Evolutionary conservation across 257 asterid species (phyloP), one percentile per base, ranked within the genome.

Genomic region (Phtheirospermum japonicum): DNA sequence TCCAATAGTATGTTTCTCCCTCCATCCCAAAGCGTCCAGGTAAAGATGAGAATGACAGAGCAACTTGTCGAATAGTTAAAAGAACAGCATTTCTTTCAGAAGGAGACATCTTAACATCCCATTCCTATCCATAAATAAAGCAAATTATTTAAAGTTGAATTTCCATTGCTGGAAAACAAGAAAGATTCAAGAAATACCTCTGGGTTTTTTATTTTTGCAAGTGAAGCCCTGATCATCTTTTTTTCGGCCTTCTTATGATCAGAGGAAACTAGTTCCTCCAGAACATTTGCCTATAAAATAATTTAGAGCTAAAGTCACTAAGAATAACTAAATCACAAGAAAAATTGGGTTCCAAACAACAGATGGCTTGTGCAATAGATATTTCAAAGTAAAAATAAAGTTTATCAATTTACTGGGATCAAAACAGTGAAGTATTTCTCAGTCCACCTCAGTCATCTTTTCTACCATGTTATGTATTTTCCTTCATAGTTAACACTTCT

Each of bases 1-100:
- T 80, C 99, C 99, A 92, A 83, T 80, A 87, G 77, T 80, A 86
- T 52, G 93, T 85, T 78, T 92, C 99, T 37, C 94, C 95, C 73
- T 68, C 85, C 64, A 92, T 14, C 18, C 94, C 94, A 74, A 79
- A 85, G 64, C 85, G 86, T 54, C 83, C 88, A 60, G 97, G 95
- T 70, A 73, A 68, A 17, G 89, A 80, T 54, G 97, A 82, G 67
- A 80, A 83, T 52, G 73, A 39, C 68, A 77, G 67, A 65, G 87
- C 82, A 73, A 81, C 76, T 71, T 81, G 88, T 40, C 86, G 86
- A 68, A 92, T 77, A 55, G 85, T 67, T 68, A 74, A 68, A 31
- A 89, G 80, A 67, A 85, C 86, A 65, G 83, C 86, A 61, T 73
- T 79, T 68, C 93, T 79, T 69, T 92, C 88, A 39, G 91, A 82